Evolutionary conservation across 169 alveolate species (phyloP), one percentile per base, ranked within the genome.

Genomic region (Cryptosporidium sp.): DNA sequence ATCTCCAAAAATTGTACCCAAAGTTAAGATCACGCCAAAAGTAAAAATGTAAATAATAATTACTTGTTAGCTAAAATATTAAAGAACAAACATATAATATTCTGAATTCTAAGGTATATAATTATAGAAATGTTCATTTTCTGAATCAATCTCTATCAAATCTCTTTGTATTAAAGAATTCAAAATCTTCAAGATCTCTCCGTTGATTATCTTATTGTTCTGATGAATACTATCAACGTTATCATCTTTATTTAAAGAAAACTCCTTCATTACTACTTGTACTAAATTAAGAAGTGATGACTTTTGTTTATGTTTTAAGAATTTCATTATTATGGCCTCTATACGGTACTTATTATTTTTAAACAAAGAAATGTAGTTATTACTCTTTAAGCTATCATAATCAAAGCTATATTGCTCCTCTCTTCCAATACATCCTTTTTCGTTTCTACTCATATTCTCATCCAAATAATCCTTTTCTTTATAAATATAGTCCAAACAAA

Each of bases 261-360:
- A 44, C 35, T 80, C 75, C 33, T 80, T 45, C 35, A 51, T 80
- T 44, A 80, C 75, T 26, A 62, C 69, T 62, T 80, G 51, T 31
- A 60, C 31, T 60, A 80, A 37, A 67, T 65, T 65, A 21, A 42
- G 35, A 18, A 62, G 60, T 14, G 73, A 8, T 12, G 65, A 60
- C 39, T 67, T 62, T 21, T 80, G 56, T 12, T 31, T 80, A 29
- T 44, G 35, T 44, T 80, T 80, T 39, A 80, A 45, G 51, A 45
- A 80, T 44, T 42, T 60, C 61, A 80, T 80, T 23, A 80, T 80
- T 29, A 62, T 62, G 39, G 89, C 89, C 48, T 80, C 89, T 48
- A 80, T 29, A 1, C 65, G 35, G 53, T 80, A 65, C 42, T 60
- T 60, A 29, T 65, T 80, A 21, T 62, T 80, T 44, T 80, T 65